Conservation (phyloP, 345 rosid genomes). For the Lumnitzera littorea region DNA sequence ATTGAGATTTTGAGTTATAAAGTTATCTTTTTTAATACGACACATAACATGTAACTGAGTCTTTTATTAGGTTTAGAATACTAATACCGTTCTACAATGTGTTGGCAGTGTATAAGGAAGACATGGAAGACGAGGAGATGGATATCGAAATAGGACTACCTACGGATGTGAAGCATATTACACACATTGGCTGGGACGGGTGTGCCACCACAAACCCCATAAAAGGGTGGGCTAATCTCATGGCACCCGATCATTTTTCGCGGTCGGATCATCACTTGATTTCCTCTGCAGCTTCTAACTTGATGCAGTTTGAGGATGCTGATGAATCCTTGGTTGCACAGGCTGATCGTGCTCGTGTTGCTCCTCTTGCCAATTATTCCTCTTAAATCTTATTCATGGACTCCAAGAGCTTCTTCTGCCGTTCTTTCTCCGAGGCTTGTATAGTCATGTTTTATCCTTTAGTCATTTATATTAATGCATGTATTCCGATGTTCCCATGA, state of each 20-base stretch:
- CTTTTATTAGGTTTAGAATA: neutral
- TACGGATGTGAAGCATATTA: conserved; percentile 80
- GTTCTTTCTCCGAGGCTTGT: too few species aligned
- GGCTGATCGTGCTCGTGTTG: neutral
- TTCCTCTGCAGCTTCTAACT: conserved; percentile 14
- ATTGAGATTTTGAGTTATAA: too few species aligned
- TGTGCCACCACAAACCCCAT: conserved; percentile 21
- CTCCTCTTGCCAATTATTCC: neutral
- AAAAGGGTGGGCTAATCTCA: conserved; percentile 20
- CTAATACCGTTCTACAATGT: neutral
- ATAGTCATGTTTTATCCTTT: too few species aligned
- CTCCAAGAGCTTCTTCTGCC: too few species aligned
- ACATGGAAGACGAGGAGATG: conserved; percentile 34
- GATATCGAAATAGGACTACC: conserved; percentile 69
- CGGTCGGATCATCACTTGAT: conserved; percentile 2
- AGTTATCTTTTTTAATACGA: too few species aligned
- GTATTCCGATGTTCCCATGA: too few species aligned
- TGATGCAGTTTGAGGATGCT: conserved; percentile 25
- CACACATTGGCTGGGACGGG: conserved; percentile 75
- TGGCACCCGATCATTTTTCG: conserved; percentile 3
- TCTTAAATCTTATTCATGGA: neutral
- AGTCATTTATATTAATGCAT: too few species aligned
- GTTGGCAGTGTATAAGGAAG: conserved; percentile 49
- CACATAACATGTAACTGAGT: too few species aligned
- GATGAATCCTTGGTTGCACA: conserved; percentile 13